A percentile compares a stretch with the other conserved stretches of the same genome.
Conservation (phyloP, 2,329 filamentous ascomycete species). For the Phoma sp. region DNA sequence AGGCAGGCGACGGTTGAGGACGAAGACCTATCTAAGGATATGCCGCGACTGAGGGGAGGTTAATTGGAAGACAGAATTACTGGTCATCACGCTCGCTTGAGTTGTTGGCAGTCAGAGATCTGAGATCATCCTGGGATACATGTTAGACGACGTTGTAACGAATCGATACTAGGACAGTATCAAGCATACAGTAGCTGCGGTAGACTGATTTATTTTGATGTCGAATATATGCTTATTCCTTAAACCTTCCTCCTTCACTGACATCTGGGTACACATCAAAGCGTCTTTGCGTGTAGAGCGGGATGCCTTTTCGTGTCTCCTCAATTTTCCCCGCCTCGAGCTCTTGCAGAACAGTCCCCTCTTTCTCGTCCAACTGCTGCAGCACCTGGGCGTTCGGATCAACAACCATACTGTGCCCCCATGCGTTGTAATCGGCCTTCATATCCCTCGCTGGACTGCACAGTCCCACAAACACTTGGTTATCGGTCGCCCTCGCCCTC, state of each 20-base stretch:
- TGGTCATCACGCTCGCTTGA: not conserved
- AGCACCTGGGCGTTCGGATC: slow-evolving; percentile 89
- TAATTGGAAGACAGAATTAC: not conserved
- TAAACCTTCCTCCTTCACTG: slow-evolving; percentile 63
- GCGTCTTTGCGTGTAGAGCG: slow-evolving; percentile 80
- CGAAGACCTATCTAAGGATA: not conserved
- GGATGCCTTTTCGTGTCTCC: slow-evolving; percentile 71
- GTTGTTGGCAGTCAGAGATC: not conserved
- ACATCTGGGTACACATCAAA: slow-evolving; percentile 98
- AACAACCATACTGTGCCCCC: slow-evolving; percentile 87
- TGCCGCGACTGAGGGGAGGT: slow-evolving; percentile 20
- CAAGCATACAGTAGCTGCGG: not conserved
- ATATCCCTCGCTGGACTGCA: slow-evolving; percentile 89
- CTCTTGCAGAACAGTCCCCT: slow-evolving; percentile 74
- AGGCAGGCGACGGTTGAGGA: slow-evolving; percentile 1
- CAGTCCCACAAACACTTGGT: slow-evolving; percentile 91
- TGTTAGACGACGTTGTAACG: not conserved
- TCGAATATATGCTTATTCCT: slow-evolving; percentile 35
- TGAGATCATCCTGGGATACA: not conserved
- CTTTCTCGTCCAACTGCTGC: slow-evolving; percentile 77
- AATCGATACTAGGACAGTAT: not conserved
- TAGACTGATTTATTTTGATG: not conserved
- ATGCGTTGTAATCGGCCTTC: slow-evolving; percentile 82
- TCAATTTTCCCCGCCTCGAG: slow-evolving; percentile 54
- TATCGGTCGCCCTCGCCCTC: slow-evolving; percentile 85